Evolutionary conservation across 352 stramenopile genomes (phyloP).

Genomic region (Pythium brachiatum): DNA sequence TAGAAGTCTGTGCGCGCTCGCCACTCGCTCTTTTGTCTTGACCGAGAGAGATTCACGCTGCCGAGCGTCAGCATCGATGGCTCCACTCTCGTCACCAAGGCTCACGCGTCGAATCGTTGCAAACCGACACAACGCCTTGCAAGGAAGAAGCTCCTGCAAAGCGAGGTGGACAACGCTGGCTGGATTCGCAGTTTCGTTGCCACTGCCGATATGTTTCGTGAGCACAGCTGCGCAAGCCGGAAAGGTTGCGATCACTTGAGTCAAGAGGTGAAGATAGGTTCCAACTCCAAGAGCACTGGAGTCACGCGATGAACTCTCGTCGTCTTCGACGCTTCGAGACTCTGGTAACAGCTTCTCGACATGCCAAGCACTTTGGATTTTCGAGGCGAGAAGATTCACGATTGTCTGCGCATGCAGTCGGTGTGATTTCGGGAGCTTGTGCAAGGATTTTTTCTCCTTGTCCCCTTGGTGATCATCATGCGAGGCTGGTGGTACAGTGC

Average conservation of each 20-base stretch:
- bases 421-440: constrained; percentile 66
- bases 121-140: constrained; percentile 67
- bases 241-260: constrained; percentile 72
- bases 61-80: constrained; percentile 28
- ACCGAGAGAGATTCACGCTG: constrained; percentile 27
- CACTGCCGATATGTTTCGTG: constrained; percentile 43
- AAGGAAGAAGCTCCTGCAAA: constrained; percentile 72
- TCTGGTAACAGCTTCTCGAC: constrained; percentile 36
- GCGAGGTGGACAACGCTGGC: constrained; percentile 60
- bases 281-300: constrained; percentile 43
- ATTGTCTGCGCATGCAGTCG: constrained; percentile 62
- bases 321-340: constrained; percentile 17
- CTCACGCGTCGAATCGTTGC: constrained; percentile 46
- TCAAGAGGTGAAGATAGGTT: constrained; percentile 66
- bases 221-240: constrained; percentile 64
- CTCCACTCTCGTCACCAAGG: constrained; percentile 24
- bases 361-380: constrained; percentile 54
- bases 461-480: constrained; percentile 11
- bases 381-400: constrained; percentile 60
- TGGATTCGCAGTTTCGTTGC: background rate
- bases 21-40: constrained; percentile 50
- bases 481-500: background rate
- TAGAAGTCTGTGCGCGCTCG: constrained; percentile 66
- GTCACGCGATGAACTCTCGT: background rate
- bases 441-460: constrained; percentile 23